Conservation (phyloP, 139 green algal species). For the Chlamydomonas sp. region DNA sequence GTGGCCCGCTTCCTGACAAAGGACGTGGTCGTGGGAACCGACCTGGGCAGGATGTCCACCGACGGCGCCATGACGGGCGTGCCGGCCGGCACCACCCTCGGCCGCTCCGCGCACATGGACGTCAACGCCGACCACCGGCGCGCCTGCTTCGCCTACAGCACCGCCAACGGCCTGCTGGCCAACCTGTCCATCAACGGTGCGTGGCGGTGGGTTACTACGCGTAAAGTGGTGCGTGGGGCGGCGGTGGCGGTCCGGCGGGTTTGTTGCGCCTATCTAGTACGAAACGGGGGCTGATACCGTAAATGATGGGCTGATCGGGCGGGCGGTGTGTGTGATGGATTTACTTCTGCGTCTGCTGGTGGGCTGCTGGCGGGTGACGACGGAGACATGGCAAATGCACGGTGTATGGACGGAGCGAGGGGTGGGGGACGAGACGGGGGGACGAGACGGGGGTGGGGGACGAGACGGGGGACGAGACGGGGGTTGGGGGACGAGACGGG, state of each 20-base stretch:
- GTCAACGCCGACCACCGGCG: slow-evolving; percentile 20
- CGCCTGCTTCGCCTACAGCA: slow-evolving; percentile 17
- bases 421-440: too few relatives aligned
- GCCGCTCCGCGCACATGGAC: slow-evolving; percentile 17
- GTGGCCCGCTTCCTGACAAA: not conserved
- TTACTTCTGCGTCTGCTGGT: not conserved
- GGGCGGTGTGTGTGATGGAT: too few relatives aligned
- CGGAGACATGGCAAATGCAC: not conserved
- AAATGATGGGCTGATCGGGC: too few relatives aligned
- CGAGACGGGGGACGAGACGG: too few relatives aligned
- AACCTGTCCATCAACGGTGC: slow-evolving; percentile 39
- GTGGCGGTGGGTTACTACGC: not conserved
- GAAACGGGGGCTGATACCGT: too few relatives aligned
- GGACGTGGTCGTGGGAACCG: slow-evolving; percentile 4
- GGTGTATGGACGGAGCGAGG: too few relatives aligned
- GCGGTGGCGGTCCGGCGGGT: too few relatives aligned
- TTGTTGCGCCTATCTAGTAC: not conserved
- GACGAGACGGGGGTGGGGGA: too few relatives aligned
- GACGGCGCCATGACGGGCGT: slow-evolving; percentile 11
- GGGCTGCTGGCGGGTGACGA: not conserved
- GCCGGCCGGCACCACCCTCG: slow-evolving; percentile 26
- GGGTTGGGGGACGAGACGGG: too few relatives aligned
- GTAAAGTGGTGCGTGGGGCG: too few relatives aligned
- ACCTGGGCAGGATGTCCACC: slow-evolving; percentile 25
- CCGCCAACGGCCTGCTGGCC: not conserved